A percentile compares a stretch with the other conserved stretches of the same genome.
These are phyloP conservation scores for Citrullus mucosospermus DNA, from an alignment of 306 rosid genomes.

Conservation along the genomic window DNA sequence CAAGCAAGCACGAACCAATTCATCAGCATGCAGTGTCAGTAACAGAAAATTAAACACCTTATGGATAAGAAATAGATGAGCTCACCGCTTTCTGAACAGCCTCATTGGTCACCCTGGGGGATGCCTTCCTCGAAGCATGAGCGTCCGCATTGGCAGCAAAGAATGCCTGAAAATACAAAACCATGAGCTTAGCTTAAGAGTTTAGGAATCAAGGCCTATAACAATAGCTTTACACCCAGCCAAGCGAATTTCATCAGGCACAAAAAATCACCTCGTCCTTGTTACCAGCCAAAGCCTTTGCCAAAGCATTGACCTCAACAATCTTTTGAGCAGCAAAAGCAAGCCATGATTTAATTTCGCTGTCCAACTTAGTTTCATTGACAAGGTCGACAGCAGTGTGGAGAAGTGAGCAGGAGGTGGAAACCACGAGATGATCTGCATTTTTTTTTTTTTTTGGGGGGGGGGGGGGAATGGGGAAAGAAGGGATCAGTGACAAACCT, in stretches of 20 bases:
- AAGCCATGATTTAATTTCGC: conserved; percentile 73
- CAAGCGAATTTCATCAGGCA: neutral
- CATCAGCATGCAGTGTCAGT: neutral
- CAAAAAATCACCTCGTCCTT: conserved; percentile 36
- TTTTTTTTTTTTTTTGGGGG: neutral
- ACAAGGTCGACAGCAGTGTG: conserved; percentile 88
- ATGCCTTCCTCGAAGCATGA: conserved; percentile 63
- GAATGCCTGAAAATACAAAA: conserved; percentile 35
- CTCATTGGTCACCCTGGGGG: conserved; percentile 66
- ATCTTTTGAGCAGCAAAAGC: conserved; percentile 83
- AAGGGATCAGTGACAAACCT: neutral
- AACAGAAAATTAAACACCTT: neutral
- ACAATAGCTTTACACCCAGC: neutral
- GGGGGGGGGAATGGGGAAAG: neutral
- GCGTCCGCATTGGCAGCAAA: conserved; percentile 57
- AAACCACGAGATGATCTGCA: conserved; percentile 59
- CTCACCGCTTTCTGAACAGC: conserved; percentile 76
- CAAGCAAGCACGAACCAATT: conserved; percentile 9
- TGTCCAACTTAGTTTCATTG: conserved; percentile 61
- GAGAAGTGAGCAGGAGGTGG: conserved; percentile 84
- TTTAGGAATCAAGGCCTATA: neutral
- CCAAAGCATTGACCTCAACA: conserved; percentile 68
- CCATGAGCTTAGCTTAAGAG: conserved; percentile 3
- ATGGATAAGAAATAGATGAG: neutral
- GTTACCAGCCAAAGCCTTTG: conserved; percentile 55